These are phyloP conservation scores for Tulasnella sp. DNA, from an alignment of 768 basidiomycete genomes.

Conservation along the genomic window DNA sequence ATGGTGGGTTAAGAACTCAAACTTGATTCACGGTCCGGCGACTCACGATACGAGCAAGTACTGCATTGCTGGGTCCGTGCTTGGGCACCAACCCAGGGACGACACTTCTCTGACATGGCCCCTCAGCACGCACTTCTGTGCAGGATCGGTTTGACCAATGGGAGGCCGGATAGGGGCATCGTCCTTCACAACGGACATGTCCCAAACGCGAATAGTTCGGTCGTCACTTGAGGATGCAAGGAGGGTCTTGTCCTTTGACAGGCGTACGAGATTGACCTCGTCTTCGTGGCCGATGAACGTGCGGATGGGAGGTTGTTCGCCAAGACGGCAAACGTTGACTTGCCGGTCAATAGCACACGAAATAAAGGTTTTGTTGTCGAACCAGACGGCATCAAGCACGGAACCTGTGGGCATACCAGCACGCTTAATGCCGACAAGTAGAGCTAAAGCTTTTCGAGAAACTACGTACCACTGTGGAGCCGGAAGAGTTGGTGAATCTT, in stretches of 20 bases:
- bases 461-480: constrained; percentile 51
- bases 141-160: constrained; percentile 28
- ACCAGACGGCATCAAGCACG: constrained; percentile 76
- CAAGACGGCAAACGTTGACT: constrained; percentile 53
- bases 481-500: constrained; percentile 46
- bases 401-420: constrained; percentile 42
- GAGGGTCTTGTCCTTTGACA: constrained; percentile 54
- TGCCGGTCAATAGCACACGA: constrained; percentile 63
- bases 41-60: constrained; percentile 67
- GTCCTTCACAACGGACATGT: constrained; percentile 35
- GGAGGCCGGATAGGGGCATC: constrained; percentile 8
- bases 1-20: not conserved
- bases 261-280: constrained; percentile 73
- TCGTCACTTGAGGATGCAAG: constrained; percentile 81
- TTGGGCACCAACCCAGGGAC: constrained; percentile 62
- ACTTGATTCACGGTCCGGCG: not conserved
- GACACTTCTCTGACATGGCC: constrained; percentile 64
- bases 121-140: constrained; percentile 36
- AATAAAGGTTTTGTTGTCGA: constrained; percentile 60
- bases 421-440: not conserved
- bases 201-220: constrained; percentile 68
- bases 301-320: constrained; percentile 48
- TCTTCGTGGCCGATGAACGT: constrained; percentile 63
- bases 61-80: constrained; percentile 36
- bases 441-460: not conserved